Conservation (phyloP, 2,329 filamentous ascomycete species). For the Colletotrichum echinochloae region DNA sequence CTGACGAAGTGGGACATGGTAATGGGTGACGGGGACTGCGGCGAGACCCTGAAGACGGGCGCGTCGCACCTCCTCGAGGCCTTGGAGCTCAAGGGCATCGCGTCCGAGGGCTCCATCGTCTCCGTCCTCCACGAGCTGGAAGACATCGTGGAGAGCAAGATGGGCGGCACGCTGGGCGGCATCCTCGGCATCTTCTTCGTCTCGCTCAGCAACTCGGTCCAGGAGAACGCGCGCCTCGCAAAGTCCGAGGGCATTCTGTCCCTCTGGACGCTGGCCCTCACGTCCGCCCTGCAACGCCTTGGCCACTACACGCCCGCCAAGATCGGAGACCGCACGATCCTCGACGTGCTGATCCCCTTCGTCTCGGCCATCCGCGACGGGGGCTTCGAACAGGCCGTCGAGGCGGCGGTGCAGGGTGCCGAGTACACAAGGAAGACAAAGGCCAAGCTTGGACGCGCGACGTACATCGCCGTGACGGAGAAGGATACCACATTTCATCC, state of each 20-base stretch:
- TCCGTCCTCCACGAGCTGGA: conserved; percentile 62
- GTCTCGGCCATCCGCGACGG: conserved; percentile 59
- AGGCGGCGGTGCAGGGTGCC: conserved; percentile 69
- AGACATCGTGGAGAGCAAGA: conserved; percentile 67
- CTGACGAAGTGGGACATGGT: conserved; percentile 72
- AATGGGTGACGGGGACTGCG: conserved; percentile 76
- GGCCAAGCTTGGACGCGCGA: conserved; percentile 74
- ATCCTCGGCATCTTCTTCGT: conserved; percentile 68
- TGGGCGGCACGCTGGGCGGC: conserved; percentile 65
- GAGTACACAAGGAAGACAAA: conserved; percentile 74
- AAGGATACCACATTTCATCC: conserved; percentile 63
- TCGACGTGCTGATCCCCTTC: conserved; percentile 69
- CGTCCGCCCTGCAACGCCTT: conserved; percentile 59
- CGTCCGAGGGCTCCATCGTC: conserved; percentile 58
- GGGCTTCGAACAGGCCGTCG: conserved; percentile 67
- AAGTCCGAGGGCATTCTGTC: conserved; percentile 49
- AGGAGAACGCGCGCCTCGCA: conserved; percentile 45
- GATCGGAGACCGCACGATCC: conserved; percentile 67
- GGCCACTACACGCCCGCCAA: conserved; percentile 66
- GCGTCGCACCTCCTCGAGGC: conserved; percentile 62
- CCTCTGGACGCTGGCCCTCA: conserved; percentile 59
- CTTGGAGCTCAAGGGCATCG: conserved; percentile 53
- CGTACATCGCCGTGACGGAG: conserved; percentile 71
- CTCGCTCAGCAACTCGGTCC: conserved; percentile 46
- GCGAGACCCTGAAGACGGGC: conserved; percentile 69